Base-by-base conservation (phyloP, 164 flowering plant genomes). In the Liriodendron chinense region DNA sequence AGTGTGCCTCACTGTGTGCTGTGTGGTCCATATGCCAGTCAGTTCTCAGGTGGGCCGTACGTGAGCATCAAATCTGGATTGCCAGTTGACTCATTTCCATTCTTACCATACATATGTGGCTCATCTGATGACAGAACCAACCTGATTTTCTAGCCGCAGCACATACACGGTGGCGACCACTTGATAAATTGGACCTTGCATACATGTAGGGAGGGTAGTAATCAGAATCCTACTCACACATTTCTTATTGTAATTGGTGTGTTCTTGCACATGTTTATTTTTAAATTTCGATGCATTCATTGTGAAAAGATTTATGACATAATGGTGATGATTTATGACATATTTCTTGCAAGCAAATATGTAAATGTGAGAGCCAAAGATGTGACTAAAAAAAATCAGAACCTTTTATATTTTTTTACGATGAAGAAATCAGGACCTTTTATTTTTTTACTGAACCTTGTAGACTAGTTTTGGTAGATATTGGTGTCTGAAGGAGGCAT, bases 401-500 rank as follows among this genome's bases (percentile, higher is more conserved):
- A 34, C 43, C 43, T 3, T 4, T 34, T 34, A 4, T 34, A n/a
- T 34, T 57, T 57, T 53, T 53, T 53, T 10, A 14, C 13, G 0
- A 12, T 10, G 12, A 53, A 53, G 18, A 53, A 12, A 12, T 53
- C 59, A 53, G 59, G 18, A 53, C 59, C 59, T 12, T 53, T 12
- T 53, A 53, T 9, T 16, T 16, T 16, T 57, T 53, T 16, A 16
- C 18, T 12, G 18, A 16, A 53, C 4, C 59, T 53, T 53, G 16
- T 53, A 12, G 20, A 16, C 59, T 69, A 10, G 16, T 13, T 77
- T 66, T 26, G 80, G 79, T 83, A 94, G 95, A 78, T 94, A 89
- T 79, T 94, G 98, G 98, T 85, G 91, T 80, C 75, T 92, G 72
- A 94, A 94, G 86, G 97, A 94, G 85, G 92, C 98, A 66, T 94